Evolutionary conservation across 2,329 filamentous ascomycete genomes (phyloP), one percentile per base, ranked within the genome.

Genomic region (Zalaria sp.): DNA sequence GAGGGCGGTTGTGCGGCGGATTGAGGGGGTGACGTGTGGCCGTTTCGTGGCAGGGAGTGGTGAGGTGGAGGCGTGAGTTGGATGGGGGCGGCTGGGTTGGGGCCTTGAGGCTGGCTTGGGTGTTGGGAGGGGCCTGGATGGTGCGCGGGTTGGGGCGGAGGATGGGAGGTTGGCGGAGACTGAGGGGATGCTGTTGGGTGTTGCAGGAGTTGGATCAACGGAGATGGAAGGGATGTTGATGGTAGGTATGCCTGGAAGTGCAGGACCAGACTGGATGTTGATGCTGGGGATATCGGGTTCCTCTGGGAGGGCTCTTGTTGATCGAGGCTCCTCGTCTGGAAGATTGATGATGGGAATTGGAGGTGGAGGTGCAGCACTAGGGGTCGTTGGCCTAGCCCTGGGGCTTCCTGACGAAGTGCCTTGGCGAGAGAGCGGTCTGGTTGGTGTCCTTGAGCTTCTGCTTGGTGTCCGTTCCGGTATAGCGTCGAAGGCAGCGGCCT

Each of bases 1-100:
- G 37, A 79, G 73, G 5, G 85, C 83, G 5, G 81, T 81, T 5
- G 71, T 72, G 38, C 64, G 61, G n/a, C 61, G 59, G 27, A 58
- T 53, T 9, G 65, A 63, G 1, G 66, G 66, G 2, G 66, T 68
- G 55, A 61, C 64, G 52, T 65, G 53, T 56, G 27, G 56, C 51
- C 28, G 53, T 4, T 29, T n/a, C 2, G 41, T 38, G 7, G 31
- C 26, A 34, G 43, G 43, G 27, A 11, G 34, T 36, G 44, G 39
- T n/a, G 39, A 32, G 10, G 41, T 39, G 27, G 35, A 41, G 68
- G 54, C 75, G 67, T 51, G 63, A 54, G 47, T 64, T 60, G 53
- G 77, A 57, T 50, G 67, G 56, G 52, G 74, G 53, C 57, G 71
- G 59, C 50, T 64, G 43, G 45, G 69, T 57, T 34, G 63, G 34